Evolutionary conservation across 2,329 filamentous ascomycete species (phyloP).

Genomic region (Cryphonectria nitschkei): DNA sequence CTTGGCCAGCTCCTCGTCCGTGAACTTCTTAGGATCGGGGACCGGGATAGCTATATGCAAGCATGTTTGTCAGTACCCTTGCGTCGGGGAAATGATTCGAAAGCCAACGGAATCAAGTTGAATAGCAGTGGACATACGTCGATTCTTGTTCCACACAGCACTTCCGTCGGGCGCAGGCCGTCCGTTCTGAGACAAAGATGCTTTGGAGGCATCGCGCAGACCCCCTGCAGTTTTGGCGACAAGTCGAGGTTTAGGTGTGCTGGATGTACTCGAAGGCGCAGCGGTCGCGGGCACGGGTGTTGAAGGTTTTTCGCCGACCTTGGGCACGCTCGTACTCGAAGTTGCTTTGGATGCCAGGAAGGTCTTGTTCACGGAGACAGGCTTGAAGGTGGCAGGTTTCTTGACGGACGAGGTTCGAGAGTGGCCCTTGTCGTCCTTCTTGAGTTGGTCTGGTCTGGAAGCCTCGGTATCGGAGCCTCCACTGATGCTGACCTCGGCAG

Average conservation of each 20-base stretch:
- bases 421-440: constrained; percentile 61
- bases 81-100: not conserved
- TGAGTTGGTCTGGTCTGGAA: constrained; percentile 60
- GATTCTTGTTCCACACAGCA: constrained; percentile 88
- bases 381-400: constrained; percentile 80
- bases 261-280: constrained; percentile 50
- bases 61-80: constrained; percentile 28
- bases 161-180: constrained; percentile 69
- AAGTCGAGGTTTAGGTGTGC: constrained; percentile 67
- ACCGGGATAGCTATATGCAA: constrained; percentile 58
- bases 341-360: constrained; percentile 75
- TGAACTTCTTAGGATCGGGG: constrained; percentile 79
- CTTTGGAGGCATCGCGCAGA: constrained; percentile 55
- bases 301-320: constrained; percentile 55
- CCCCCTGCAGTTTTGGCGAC: constrained; percentile 74
- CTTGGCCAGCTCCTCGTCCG: constrained; percentile 84
- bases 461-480: constrained; percentile 75
- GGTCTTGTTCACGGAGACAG: constrained; percentile 82
- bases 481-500: constrained; percentile 69
- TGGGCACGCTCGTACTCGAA: constrained; percentile 48
- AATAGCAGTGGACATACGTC: constrained; percentile 59
- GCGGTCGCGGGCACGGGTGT: constrained; percentile 47
- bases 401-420: constrained; percentile 64
- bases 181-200: constrained; percentile 41
- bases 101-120: not conserved